Percentiles rank a stretch among this genome's conserved stretches.
These are phyloP conservation scores for Sarocladiaceae sp. DNA, from an alignment of 2,329 filamentous ascomycete species.

Conservation along the genomic window DNA sequence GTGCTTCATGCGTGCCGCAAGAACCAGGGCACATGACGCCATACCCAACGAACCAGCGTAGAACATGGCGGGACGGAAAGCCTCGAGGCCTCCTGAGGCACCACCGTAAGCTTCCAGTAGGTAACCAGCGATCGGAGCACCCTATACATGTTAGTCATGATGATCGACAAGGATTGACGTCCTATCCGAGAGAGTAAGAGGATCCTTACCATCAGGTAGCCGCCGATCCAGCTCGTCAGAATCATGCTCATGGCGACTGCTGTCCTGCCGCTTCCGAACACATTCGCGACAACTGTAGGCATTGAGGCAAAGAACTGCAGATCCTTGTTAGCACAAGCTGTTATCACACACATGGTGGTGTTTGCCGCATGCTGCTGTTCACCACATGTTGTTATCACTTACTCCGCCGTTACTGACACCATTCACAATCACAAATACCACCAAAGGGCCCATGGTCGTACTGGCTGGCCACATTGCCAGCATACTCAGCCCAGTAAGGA, in stretches of 20 bases:
- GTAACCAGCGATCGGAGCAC: slow-evolving; percentile 57
- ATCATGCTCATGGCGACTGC: slow-evolving; percentile 59
- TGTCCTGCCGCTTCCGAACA: slow-evolving; percentile 52
- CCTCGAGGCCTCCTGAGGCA: slow-evolving; percentile 40
- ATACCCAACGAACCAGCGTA: slow-evolving; percentile 53
- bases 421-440: slow-evolving; percentile 56
- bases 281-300: slow-evolving; percentile 57
- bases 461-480: slow-evolving; percentile 58
- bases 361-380: background rate
- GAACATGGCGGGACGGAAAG: slow-evolving; percentile 58
- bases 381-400: background rate
- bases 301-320: slow-evolving; percentile 56
- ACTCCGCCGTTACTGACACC: slow-evolving; percentile 53
- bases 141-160: slow-evolving; percentile 24
- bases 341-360: too few species aligned
- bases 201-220: slow-evolving; percentile 52
- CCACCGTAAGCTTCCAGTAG: slow-evolving; percentile 52
- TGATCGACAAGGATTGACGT: too few species aligned
- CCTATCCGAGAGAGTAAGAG: background rate
- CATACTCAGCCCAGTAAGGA: slow-evolving; percentile 53
- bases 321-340: background rate
- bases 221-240: slow-evolving; percentile 55
- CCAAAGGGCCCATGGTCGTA: slow-evolving; percentile 46
- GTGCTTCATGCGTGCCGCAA: slow-evolving; percentile 37
- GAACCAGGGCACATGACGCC: slow-evolving; percentile 37